Evolutionary conservation across 2,329 filamentous ascomycete species (phyloP).

Genomic region (Hypoxylon sp.): DNA sequence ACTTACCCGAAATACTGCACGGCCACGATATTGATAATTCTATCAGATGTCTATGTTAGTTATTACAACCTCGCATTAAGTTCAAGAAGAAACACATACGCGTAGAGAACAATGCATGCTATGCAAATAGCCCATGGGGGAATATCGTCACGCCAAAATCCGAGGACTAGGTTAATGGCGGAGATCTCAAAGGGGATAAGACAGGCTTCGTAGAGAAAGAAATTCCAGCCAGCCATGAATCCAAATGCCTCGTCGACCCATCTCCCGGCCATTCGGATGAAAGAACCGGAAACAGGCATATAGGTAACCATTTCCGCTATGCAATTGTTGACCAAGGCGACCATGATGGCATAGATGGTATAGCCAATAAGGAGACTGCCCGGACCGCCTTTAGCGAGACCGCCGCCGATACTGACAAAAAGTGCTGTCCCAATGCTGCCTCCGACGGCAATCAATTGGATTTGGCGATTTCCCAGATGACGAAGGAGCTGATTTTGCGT

Average conservation of each 20-base stretch:
- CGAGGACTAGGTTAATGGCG: constrained; percentile 59
- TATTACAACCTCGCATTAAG: background rate
- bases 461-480: constrained; percentile 63
- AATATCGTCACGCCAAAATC: constrained; percentile 64
- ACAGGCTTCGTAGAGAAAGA: constrained; percentile 60
- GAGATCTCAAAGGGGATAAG: constrained; percentile 61
- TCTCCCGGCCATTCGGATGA: constrained; percentile 74
- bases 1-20: constrained; percentile 54
- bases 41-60: constrained; percentile 41
- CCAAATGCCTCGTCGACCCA: constrained; percentile 77
- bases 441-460: constrained; percentile 72
- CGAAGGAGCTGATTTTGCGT: constrained; percentile 56
- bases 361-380: constrained; percentile 72
- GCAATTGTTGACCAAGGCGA: constrained; percentile 75
- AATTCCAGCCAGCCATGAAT: constrained; percentile 66
- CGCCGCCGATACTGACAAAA: constrained; percentile 74
- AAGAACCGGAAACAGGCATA: constrained; percentile 74
- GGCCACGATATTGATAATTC: constrained; percentile 53
- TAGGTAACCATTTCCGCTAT: constrained; percentile 75
- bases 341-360: constrained; percentile 65
- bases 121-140: constrained; percentile 64
- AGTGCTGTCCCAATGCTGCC: constrained; percentile 71
- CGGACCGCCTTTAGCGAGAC: constrained; percentile 65
- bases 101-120: constrained; percentile 53
- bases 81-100: constrained; percentile 56